Percentiles rank a stretch among this genome's conserved stretches.
These are phyloP conservation scores for Fusarium sp. DNA, from an alignment of 2,329 filamentous ascomycete species.

Conservation along the genomic window DNA sequence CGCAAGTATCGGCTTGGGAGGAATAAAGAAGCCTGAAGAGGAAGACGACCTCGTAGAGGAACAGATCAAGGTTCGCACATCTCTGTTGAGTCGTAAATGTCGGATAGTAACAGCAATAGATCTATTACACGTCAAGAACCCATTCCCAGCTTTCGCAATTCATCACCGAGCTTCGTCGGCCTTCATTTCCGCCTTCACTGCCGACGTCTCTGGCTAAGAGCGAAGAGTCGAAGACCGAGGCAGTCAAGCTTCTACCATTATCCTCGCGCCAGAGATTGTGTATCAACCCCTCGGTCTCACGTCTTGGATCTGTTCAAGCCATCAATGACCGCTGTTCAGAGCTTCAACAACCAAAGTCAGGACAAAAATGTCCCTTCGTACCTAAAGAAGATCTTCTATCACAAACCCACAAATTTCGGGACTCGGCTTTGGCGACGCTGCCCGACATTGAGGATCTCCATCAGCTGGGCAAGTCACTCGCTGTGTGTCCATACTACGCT, in stretches of 20 bases:
- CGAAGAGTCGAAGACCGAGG: slow-evolving; percentile 48
- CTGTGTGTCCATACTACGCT: slow-evolving; percentile 97
- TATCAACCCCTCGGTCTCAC: slow-evolving; percentile 87
- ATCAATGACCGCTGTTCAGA: slow-evolving; percentile 97
- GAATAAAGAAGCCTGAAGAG: slow-evolving; percentile 54
- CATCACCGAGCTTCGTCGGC: slow-evolving; percentile 83
- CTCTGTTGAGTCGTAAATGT: slow-evolving; percentile 5
- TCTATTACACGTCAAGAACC: slow-evolving; percentile 93
- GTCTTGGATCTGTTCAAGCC: slow-evolving; percentile 78
- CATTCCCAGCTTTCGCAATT: slow-evolving; percentile 95
- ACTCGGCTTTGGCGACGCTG: slow-evolving; percentile 85
- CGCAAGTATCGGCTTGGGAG: slow-evolving; percentile 72
- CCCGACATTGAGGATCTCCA: slow-evolving; percentile 95
- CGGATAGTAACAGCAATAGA: slow-evolving; percentile 62
- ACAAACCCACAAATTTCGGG: slow-evolving; percentile 84
- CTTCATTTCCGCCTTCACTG: slow-evolving; percentile 82
- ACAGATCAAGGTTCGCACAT: slow-evolving; percentile 73
- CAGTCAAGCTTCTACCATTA: slow-evolving; percentile 84
- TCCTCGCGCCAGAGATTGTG: slow-evolving; percentile 91
- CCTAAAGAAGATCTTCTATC: slow-evolving; percentile 83
- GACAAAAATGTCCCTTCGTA: slow-evolving; percentile 80
- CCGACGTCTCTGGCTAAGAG: slow-evolving; percentile 59
- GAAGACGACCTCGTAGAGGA: slow-evolving; percentile 68
- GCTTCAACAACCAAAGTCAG: slow-evolving; percentile 78
- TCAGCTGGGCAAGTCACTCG: slow-evolving; percentile 81